Conservation (phyloP, 306 rosid species). For the Prosopis cineraria region DNA sequence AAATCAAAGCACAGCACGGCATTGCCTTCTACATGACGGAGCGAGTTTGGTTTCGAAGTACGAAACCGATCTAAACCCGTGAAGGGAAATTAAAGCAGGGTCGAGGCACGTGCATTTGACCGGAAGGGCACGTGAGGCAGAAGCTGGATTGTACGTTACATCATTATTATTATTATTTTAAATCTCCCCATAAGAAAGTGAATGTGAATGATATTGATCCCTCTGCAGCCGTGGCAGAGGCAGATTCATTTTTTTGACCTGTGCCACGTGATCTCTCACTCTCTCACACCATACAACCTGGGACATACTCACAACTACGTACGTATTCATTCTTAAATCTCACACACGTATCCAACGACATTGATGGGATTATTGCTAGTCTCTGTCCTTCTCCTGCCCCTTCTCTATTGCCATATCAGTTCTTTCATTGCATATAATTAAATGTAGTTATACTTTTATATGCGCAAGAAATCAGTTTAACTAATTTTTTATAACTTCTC, state of each 20-base stretch:
- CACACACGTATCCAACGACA: too few relatives aligned
- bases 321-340: too few relatives aligned
- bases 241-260: slow-evolving; percentile 14
- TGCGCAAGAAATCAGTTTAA: too few relatives aligned
- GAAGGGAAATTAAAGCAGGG: neutral
- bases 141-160: neutral
- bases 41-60: neutral
- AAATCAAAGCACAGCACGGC: neutral
- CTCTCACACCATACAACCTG: neutral
- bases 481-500: too few relatives aligned
- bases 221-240: too few relatives aligned
- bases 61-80: neutral
- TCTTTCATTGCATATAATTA: too few relatives aligned
- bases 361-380: too few relatives aligned
- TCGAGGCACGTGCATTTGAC: neutral
- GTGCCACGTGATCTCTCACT: slow-evolving; percentile 1
- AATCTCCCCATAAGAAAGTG: neutral
- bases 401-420: too few relatives aligned
- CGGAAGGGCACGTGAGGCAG: neutral
- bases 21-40: neutral
- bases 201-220: slow-evolving; percentile 18
- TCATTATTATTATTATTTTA: too few relatives aligned
- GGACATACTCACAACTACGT: neutral
- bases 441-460: too few relatives aligned
- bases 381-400: too few relatives aligned